phyloP scores from a whole-genome alignment of 305 asterid genomes.

The Fraxinus greggii region DNA sequence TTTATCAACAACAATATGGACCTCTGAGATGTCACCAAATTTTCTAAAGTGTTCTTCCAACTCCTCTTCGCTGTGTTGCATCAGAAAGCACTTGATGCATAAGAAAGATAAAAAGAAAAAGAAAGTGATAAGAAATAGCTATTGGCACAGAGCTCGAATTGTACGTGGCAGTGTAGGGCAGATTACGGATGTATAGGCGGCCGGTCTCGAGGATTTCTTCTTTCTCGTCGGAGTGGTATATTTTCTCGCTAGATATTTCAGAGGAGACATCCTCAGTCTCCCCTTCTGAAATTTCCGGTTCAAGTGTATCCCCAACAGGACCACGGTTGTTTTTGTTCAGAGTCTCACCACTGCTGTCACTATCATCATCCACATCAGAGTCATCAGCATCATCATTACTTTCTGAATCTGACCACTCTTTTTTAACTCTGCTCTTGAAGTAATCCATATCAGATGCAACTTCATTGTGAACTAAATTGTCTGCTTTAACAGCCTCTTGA shows the following conservation, averaged over 20 bases:
- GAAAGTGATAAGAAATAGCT: neutral
- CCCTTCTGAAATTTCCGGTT: slow-evolving; percentile 33
- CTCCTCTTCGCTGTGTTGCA: slow-evolving; percentile 72
- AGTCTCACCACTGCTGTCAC: slow-evolving; percentile 23
- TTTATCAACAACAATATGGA: slow-evolving; percentile 84
- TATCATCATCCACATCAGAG: slow-evolving; percentile 27
- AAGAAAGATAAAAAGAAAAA: neutral
- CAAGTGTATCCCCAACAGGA: slow-evolving; percentile 32
- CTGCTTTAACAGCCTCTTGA: slow-evolving; percentile 33
- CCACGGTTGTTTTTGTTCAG: slow-evolving; percentile 23
- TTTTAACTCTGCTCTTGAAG: slow-evolving; percentile 64
- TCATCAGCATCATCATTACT: slow-evolving; percentile 43
- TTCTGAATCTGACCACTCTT: slow-evolving; percentile 77
- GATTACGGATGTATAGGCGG: slow-evolving; percentile 82
- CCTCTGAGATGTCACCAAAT: slow-evolving; percentile 66
- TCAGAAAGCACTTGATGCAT: slow-evolving; percentile 6
- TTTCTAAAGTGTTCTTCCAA: slow-evolving; percentile 66
- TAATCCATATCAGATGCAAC: slow-evolving; percentile 72
- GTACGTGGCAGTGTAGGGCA: slow-evolving; percentile 86
- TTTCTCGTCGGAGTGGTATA: slow-evolving; percentile 33
- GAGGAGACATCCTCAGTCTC: slow-evolving; percentile 38
- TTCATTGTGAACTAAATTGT: slow-evolving; percentile 39
- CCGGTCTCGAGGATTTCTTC: slow-evolving; percentile 55
- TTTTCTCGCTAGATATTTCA: slow-evolving; percentile 32
- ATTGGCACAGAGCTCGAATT: neutral